Evolutionary conservation across 805 yeast genomes (phyloP), one percentile per base, ranked within the genome.

Genomic region (Starmera dryadoides): DNA sequence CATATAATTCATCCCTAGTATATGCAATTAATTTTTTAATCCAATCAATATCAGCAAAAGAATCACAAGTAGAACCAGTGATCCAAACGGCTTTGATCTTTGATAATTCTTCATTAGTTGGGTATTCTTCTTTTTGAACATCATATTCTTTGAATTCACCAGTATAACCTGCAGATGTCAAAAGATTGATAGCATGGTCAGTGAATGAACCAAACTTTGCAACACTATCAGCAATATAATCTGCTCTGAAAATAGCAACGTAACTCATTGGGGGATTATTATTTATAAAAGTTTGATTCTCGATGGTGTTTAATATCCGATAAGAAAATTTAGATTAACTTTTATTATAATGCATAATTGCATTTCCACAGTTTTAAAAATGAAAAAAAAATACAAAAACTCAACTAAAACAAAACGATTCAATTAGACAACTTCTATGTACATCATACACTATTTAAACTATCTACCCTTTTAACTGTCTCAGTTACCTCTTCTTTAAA

Each of bases 61-160:
- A 56, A 48, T 75, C 80, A 14, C 63, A 38, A 32, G 68, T 58
- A 3, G 81, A 75, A 0, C 82, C 82, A 1, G 80, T 75, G 20
- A 77, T 46, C 43, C 75, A 59, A n/a, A 73, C 59, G 0, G 73
- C 75, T 21, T 53, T 58, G 32, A 70, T 55, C 4, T 41, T 32
- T 2, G 58, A 59, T 2, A 46, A 37, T 9, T 47, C 51, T 2
- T 70, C 50, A 0, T 54, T 58, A 5, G 47, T 40, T 5, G 57
- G 54, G 31, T 40, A 48, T 22, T 46, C 39, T 4, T 35, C 20
- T 4, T 50, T 48, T 33, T 60, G 58, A 6, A 69, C 66, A 43
- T 67, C 64, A 45, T 64, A 75, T 41, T 63, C 65, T 12, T 49
- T 56, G 36, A 57, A 52, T 6, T 50, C 51, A 18, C 50, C 42